Base-by-base conservation (phyloP, 2,329 filamentous ascomycete genomes). In the Trichoderma koningii region DNA sequence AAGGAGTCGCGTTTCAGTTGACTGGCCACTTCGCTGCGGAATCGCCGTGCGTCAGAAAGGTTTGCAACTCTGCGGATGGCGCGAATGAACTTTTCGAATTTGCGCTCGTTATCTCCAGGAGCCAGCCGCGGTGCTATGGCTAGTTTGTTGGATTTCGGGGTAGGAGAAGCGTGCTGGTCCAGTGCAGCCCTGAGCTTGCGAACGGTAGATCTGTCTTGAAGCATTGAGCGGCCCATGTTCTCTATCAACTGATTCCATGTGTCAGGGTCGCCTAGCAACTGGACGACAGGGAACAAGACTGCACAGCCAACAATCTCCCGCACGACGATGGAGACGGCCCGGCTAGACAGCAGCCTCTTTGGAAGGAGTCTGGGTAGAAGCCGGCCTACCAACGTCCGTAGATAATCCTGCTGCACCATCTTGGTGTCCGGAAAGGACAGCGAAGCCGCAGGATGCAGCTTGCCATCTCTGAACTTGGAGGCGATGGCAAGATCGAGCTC, bases 211-310 rank as follows among this genome's bases (percentile, higher is more conserved):
- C 96, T 87, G 75, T 99, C 96, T 76, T 98, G 95, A 48, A 99
- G 83, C 80, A 96, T 89, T 28, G 90, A 89, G 56, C 91, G 88
- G 19, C 93, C 90, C 76, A 89, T 92, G 64, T 89, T 93, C 76
- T 98, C 94, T 83, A 98, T 92, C 66, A 97, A 78, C 76, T 97
- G 93, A 72, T 99, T 98, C 94, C 94, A 99, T 9, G 90, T 96
- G 78, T 99, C 96, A 1, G 96, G 93, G 70, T 99, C 94, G 5
- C 91, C 87, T 19, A 99, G 80, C 67, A 93, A 81, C 71, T 89
- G 87, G 73, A 97, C 83, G 23, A 96, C 80, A 0, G 95, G 95
- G 48, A 87, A 88, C 44, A 99, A 80, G 45, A 99, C 89, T n/a
- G 92, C 92, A 76, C 95, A 97, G 23, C 92, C 84, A n/a, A 97